Conservation (phyloP, 177 flowering plant genomes). For the Vitis hybrid region DNA sequence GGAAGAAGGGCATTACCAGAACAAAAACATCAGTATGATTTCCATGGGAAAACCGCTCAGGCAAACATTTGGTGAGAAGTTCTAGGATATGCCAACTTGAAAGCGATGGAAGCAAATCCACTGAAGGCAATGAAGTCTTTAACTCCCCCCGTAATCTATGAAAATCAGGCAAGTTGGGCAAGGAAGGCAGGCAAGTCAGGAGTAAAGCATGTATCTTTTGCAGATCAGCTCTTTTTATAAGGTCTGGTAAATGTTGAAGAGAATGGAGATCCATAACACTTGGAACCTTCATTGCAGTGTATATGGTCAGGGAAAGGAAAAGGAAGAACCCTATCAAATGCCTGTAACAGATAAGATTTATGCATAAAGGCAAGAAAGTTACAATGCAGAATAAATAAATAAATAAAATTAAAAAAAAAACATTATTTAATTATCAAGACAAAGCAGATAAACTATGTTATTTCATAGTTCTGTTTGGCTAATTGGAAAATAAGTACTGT, state of each 20-base stretch:
- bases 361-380: not conserved
- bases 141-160: conserved; percentile 52
- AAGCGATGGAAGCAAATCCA: conserved; percentile 52
- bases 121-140: conserved; percentile 50
- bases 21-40: conserved; percentile 67
- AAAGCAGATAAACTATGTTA: not conserved
- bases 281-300: conserved; percentile 84
- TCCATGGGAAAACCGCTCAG: conserved; percentile 57
- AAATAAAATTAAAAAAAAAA: not conserved
- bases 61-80: conserved; percentile 72
- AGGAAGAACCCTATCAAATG: conserved; percentile 96
- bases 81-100: conserved; percentile 67
- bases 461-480: no score
- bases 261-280: conserved; percentile 67
- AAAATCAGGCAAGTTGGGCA: conserved; percentile 69
- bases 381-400: not conserved
- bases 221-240: conserved; percentile 60
- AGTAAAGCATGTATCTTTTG: conserved; percentile 63
- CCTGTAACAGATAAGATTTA: conserved; percentile 43
- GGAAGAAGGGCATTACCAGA: conserved; percentile 50
- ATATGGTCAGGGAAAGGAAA: conserved; percentile 81
- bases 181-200: conserved; percentile 69
- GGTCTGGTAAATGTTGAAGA: conserved; percentile 60
- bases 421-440: not conserved
- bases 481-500: no score